Evolutionary conservation across 495 filamentous ascomycete genomes (phyloP).

Genomic region (Schizothecium vesticola): DNA sequence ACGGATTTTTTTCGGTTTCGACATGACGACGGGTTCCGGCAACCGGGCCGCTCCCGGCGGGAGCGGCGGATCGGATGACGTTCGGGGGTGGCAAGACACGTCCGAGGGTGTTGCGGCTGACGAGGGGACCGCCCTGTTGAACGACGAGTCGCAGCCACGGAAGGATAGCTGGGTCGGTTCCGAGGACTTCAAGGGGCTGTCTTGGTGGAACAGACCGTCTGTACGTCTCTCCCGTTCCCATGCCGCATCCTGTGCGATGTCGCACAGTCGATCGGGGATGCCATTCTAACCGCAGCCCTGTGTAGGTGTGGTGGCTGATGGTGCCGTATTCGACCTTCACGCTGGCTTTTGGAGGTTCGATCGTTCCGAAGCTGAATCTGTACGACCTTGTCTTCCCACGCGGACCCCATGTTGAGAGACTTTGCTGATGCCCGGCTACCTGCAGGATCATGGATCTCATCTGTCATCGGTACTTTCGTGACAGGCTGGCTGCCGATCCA

Average conservation of each 20-base stretch:
- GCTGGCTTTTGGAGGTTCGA: conserved; percentile 74
- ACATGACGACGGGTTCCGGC: not conserved
- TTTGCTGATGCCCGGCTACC: not conserved
- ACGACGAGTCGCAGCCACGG: conserved; percentile 1
- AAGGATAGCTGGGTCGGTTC: conserved; percentile 35
- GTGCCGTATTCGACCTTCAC: conserved; percentile 70
- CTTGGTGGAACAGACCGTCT: conserved; percentile 69
- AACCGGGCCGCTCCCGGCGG: not conserved
- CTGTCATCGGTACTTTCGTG: conserved; percentile 70
- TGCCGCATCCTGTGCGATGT: not conserved
- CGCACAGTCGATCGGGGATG: not conserved
- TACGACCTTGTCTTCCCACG: conserved; percentile 22
- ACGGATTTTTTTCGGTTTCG: not conserved
- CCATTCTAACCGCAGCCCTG: not conserved
- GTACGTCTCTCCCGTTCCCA: conserved; percentile 39
- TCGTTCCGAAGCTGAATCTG: conserved; percentile 75
- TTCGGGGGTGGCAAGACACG: not conserved
- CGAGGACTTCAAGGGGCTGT: conserved; percentile 57
- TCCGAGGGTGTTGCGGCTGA: conserved; percentile 24
- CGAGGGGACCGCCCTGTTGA: conserved; percentile 40
- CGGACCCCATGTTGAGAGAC: not conserved
- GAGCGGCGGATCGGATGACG: not conserved
- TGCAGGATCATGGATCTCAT: conserved; percentile 67
- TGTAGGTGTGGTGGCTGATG: conserved; percentile 78
- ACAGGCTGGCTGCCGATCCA: conserved; percentile 52